Conservation (phyloP, 768 basidiomycete genomes). For the Naganishia vaughanmartiniae region DNA sequence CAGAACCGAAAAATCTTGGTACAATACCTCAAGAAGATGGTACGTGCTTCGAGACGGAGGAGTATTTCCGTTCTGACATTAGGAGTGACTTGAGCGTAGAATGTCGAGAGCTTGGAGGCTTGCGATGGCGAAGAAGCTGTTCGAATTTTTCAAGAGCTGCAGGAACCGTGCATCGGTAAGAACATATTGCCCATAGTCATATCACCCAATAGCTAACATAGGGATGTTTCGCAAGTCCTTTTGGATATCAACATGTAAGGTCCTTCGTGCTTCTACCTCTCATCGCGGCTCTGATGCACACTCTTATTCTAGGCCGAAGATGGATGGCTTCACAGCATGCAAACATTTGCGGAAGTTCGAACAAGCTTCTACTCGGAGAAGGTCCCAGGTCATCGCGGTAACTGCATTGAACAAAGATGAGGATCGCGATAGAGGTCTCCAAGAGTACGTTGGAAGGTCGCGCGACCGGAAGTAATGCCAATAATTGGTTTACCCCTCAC, state of each 20-base stretch:
- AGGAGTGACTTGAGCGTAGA: conserved; percentile 7
- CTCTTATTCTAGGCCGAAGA: conserved; percentile 37
- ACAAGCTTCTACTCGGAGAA: not conserved
- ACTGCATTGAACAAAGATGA: conserved; percentile 46
- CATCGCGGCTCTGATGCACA: not conserved
- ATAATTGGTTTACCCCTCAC: too few species aligned
- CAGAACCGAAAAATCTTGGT: conserved; percentile 22
- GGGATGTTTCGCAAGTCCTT: conserved; percentile 31
- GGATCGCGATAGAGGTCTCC: conserved; percentile 39
- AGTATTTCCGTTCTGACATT: not conserved
- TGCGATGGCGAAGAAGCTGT: conserved; percentile 45
- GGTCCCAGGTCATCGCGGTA: conserved; percentile 44
- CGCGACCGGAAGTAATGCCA: too few species aligned
- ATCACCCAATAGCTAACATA: not conserved
- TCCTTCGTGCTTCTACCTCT: not conserved
- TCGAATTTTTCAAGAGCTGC: conserved; percentile 36
- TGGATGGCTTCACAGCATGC: conserved; percentile 46
- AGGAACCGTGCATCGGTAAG: conserved; percentile 33
- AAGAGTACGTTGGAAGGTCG: conserved; percentile 40
- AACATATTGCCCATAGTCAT: not conserved
- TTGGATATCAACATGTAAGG: conserved; percentile 49
- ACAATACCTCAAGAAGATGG: conserved; percentile 22
- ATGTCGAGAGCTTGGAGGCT: conserved; percentile 40
- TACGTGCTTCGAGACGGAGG: not conserved
- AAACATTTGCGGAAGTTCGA: conserved; percentile 42